A percentile compares a stretch with the other conserved stretches of the same genome.
These are phyloP conservation scores for Alternaria longipes DNA, from an alignment of 2,329 filamentous ascomycete genomes.

Conservation along the genomic window DNA sequence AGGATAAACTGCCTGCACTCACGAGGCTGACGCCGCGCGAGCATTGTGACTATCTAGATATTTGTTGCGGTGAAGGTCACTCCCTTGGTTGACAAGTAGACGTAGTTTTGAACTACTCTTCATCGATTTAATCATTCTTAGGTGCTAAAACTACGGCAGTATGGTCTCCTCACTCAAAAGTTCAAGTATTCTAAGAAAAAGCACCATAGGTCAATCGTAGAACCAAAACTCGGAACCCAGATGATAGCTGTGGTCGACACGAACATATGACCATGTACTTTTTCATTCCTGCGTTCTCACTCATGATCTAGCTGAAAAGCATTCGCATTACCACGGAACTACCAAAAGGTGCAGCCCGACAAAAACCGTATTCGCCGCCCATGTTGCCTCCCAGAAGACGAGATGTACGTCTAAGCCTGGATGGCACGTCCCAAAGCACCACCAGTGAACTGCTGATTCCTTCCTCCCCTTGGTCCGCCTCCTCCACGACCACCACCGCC, in stretches of 20 bases:
- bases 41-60: not conserved
- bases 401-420: slow-evolving; percentile 51
- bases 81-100: not conserved
- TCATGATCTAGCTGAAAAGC: slow-evolving; percentile 10
- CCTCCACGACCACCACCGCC: slow-evolving; percentile 67
- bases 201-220: not conserved
- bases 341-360: slow-evolving; percentile 10
- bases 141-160: not conserved
- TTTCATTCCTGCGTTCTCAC: slow-evolving; percentile 8
- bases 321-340: slow-evolving; percentile 11
- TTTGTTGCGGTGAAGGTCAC: not conserved
- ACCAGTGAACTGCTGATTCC: slow-evolving; percentile 82
- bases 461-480: slow-evolving; percentile 64
- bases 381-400: slow-evolving; percentile 7
- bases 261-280: slow-evolving; percentile 2
- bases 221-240: not conserved
- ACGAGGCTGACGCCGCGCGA: not conserved
- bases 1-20: not conserved
- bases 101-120: not conserved
- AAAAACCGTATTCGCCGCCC: slow-evolving; percentile 11
- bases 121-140: not conserved
- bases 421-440: slow-evolving; percentile 74
- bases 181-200: not conserved
- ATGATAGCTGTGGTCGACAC: not conserved
- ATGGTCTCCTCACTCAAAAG: not conserved